phyloP scores from a whole-genome alignment of 2,329 filamentous ascomycete genomes.

The Fusarium vanettenii region DNA sequence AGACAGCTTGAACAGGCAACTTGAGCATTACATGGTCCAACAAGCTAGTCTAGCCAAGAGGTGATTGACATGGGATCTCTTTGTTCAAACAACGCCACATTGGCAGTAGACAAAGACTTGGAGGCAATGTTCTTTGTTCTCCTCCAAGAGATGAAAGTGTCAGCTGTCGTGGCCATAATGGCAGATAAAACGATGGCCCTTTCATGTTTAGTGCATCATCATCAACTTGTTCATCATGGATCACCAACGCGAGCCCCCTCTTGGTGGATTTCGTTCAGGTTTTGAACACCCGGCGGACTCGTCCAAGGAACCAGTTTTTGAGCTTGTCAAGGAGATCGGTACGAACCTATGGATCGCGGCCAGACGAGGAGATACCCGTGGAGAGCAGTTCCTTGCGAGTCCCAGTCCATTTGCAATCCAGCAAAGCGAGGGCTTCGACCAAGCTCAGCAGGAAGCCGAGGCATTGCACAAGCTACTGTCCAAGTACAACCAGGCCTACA shows the following conservation, averaged over 20 bases:
- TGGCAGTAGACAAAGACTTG: slow-evolving; percentile 29
- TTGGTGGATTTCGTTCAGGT: background rate
- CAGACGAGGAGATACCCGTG: slow-evolving; percentile 42
- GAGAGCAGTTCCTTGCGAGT: slow-evolving; percentile 49
- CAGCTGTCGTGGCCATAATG: background rate
- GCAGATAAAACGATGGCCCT: background rate
- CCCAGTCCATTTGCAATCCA: slow-evolving; percentile 22
- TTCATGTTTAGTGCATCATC: slow-evolving; percentile 1
- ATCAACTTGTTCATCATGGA: slow-evolving; percentile 12
- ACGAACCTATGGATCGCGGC: slow-evolving; percentile 49
- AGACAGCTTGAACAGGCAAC: background rate
- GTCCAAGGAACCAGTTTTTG: slow-evolving; percentile 37
- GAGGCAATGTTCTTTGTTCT: slow-evolving; percentile 37
- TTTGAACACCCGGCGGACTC: background rate
- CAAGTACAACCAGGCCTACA: slow-evolving; percentile 42
- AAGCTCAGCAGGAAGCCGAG: slow-evolving; percentile 32
- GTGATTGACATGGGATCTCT: background rate
- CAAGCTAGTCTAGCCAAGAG: background rate
- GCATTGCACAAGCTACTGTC: slow-evolving; percentile 37
- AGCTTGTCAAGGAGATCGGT: slow-evolving; percentile 45
- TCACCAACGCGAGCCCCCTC: background rate
- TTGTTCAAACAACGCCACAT: slow-evolving; percentile 19
- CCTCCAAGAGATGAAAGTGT: background rate
- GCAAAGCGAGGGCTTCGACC: background rate
- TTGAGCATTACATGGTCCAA: background rate